These are phyloP conservation scores for Inga laurina DNA, from an alignment of 306 rosid genomes.

Conservation along the genomic window DNA sequence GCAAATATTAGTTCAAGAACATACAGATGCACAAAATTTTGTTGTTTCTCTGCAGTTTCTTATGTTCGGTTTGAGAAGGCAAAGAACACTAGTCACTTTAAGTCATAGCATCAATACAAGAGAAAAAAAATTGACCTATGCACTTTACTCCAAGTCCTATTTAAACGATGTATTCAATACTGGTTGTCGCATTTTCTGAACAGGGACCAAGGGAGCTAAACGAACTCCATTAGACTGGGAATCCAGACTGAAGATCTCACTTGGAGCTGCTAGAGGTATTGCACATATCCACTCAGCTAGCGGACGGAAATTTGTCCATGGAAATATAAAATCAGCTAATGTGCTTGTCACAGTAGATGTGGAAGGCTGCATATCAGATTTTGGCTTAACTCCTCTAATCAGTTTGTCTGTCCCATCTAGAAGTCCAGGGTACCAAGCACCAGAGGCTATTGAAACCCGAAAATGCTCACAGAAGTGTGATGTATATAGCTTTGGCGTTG, in stretches of 20 bases:
- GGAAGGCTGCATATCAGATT: conserved; percentile 74
- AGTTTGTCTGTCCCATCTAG: conserved; percentile 50
- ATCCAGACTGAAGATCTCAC: conserved; percentile 69
- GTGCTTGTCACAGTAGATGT: conserved; percentile 67
- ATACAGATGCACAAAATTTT: neutral
- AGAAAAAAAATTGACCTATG: neutral
- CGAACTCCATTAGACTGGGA: conserved; percentile 77
- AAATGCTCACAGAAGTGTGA: conserved; percentile 75
- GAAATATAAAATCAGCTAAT: conserved; percentile 88
- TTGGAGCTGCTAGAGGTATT: conserved; percentile 80
- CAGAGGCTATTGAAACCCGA: conserved; percentile 64
- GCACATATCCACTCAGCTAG: conserved; percentile 76
- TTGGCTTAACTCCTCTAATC: conserved; percentile 71
- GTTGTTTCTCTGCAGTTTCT: neutral
- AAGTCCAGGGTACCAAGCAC: conserved; percentile 74
- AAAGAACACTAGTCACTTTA: neutral
- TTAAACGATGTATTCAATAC: neutral
- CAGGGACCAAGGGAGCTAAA: conserved; percentile 74
- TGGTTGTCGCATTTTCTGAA: conserved; percentile 15
- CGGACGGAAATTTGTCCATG: conserved; percentile 77
- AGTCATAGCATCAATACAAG: too few relatives aligned
- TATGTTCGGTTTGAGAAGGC: neutral
- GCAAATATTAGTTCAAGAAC: conserved; percentile 11
- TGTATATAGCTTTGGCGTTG: conserved; percentile 78
- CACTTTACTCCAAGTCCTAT: neutral